phyloP scores from a whole-genome alignment of 352 stramenopile species.

The Globisporangium paroecandrum region DNA sequence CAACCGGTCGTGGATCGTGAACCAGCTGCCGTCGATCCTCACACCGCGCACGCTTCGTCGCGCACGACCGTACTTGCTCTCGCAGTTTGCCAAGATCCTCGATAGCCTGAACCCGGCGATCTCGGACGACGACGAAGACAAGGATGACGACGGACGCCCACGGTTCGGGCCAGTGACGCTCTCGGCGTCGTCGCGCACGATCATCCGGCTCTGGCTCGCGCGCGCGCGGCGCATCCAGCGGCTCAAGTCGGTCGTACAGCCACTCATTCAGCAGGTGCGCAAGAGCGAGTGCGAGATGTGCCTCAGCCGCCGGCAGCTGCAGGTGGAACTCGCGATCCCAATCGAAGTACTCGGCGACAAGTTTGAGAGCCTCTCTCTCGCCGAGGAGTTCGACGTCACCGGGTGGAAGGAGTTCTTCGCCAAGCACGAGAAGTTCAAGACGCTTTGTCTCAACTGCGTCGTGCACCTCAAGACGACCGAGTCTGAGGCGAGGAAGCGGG shows the following conservation, averaged over 20 bases:
- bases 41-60: constrained; percentile 91
- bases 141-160: constrained; percentile 50
- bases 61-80: constrained; percentile 92
- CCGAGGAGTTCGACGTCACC: constrained; percentile 90
- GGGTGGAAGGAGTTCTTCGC: constrained; percentile 96
- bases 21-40: constrained; percentile 93
- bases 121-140: constrained; percentile 91
- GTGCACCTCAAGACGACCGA: constrained; percentile 61
- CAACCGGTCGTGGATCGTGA: constrained; percentile 96
- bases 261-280: constrained; percentile 87
- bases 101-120: constrained; percentile 93
- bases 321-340: constrained; percentile 91
- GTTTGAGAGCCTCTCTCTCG: constrained; percentile 86
- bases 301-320: constrained; percentile 91
- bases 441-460: constrained; percentile 92
- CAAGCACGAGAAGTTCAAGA: constrained; percentile 93
- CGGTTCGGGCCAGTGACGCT: constrained; percentile 91
- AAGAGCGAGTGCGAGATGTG: constrained; percentile 95
- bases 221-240: constrained; percentile 77
- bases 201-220: constrained; percentile 92
- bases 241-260: constrained; percentile 87
- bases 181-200: constrained; percentile 85
- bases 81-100: constrained; percentile 95
- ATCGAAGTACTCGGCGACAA: constrained; percentile 92
- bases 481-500: constrained; percentile 22